Evolutionary conservation across 129 eudicot species (phyloP).

Genomic region (Solidago caesia): DNA sequence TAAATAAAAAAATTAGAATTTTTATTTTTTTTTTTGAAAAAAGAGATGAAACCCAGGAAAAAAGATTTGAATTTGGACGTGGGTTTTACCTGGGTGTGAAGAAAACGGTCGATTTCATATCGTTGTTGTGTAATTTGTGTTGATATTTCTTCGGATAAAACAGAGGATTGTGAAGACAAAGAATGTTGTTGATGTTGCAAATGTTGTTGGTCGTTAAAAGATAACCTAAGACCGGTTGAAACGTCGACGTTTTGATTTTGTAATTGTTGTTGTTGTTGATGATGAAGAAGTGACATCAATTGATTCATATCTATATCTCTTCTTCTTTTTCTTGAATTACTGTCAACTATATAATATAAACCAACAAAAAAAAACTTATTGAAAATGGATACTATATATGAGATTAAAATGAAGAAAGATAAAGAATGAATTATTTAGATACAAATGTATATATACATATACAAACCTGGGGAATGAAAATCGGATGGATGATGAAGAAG

Average conservation of each 20-base stretch:
- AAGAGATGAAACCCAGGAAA: neutral
- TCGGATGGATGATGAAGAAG: constrained; percentile 30
- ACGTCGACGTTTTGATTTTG: constrained; percentile 45
- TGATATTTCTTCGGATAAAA: constrained; percentile 45
- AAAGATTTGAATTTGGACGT: neutral
- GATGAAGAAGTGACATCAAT: constrained; percentile 35
- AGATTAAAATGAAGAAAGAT: neutral
- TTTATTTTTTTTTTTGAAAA: neutral
- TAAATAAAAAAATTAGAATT: neutral
- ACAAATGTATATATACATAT: neutral
- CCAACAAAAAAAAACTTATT: neutral
- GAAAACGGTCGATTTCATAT: constrained; percentile 53
- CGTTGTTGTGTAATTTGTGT: constrained; percentile 53
- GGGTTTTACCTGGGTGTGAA: constrained; percentile 55
- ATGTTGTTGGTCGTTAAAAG: constrained; percentile 59
- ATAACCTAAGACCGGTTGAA: constrained; percentile 60
- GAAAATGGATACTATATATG: neutral
- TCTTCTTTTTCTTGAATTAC: constrained; percentile 45
- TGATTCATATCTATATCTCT: constrained; percentile 44
- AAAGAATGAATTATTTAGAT: neutral
- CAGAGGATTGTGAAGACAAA: constrained; percentile 45
- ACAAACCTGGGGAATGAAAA: no score
- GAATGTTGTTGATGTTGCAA: constrained; percentile 36
- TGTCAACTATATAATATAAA: constrained; percentile 27
- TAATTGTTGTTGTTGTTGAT: constrained; percentile 31